Evolutionary conservation across 2,329 filamentous ascomycete species (phyloP).

Genomic region (Dothideomycetes sp.): DNA sequence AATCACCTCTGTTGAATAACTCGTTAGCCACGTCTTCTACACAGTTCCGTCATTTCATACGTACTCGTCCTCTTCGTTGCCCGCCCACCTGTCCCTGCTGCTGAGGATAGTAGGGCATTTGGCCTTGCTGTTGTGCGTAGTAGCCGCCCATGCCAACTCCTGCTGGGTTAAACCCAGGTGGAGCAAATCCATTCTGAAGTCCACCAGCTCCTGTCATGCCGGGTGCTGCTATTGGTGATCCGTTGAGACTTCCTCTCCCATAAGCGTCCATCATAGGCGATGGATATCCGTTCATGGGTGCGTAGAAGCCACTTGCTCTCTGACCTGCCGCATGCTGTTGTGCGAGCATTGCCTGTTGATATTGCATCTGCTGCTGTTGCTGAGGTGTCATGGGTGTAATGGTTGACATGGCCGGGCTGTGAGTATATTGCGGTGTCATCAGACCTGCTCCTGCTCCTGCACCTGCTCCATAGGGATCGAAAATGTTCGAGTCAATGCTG

Average conservation of each 20-base stretch:
- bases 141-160: conserved; percentile 36
- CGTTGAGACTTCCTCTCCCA: conserved; percentile 28
- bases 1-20: conserved; percentile 12
- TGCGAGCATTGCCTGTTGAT: conserved; percentile 47
- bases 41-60: conserved; percentile 1
- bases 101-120: conserved; percentile 34
- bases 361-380: conserved; percentile 49
- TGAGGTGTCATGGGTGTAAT: conserved; percentile 36
- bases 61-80: conserved; percentile 46
- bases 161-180: conserved; percentile 36
- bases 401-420: conserved; percentile 28
- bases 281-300: conserved; percentile 22
- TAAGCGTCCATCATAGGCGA: conserved; percentile 33
- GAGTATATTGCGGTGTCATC: conserved; percentile 27
- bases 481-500: conserved; percentile 42
- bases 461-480: conserved; percentile 34
- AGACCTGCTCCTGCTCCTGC: too few relatives aligned
- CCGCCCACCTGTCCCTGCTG: conserved; percentile 38
- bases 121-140: too few relatives aligned
- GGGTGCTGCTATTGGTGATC: conserved; percentile 32
- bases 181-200: conserved; percentile 36
- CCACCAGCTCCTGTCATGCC: conserved; percentile 31
- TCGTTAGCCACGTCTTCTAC: neutral
- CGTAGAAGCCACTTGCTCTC: conserved; percentile 25
- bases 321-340: conserved; percentile 24